These are phyloP conservation scores for Rhizopus sp. DNA, from an alignment of 371 early-diverging fungal genomes.

Conservation along the genomic window DNA sequence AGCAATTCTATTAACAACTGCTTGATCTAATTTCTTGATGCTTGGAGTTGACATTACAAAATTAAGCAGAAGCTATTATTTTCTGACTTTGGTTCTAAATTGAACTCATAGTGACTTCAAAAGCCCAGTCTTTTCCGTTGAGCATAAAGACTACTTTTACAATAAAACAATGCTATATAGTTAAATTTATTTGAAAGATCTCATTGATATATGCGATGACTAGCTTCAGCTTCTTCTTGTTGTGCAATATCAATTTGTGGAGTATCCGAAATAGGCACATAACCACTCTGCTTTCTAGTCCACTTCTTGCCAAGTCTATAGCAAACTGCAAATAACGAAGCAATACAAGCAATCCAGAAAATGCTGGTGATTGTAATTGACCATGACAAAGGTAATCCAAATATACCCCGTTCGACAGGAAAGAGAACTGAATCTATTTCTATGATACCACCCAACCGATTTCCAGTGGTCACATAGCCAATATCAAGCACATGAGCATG, in stretches of 20 bases:
- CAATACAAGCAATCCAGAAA: constrained; percentile 1
- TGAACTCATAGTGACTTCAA: too few relatives aligned
- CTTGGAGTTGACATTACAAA: constrained; percentile 18
- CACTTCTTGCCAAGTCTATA: constrained; percentile 13
- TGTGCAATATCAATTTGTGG: constrained; percentile 1
- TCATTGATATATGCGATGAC: too few relatives aligned
- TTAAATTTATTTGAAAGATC: too few relatives aligned
- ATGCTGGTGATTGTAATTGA: constrained; percentile 21
- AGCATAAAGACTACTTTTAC: too few relatives aligned
- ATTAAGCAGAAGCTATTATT: too few relatives aligned
- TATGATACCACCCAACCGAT: constrained; percentile 38
- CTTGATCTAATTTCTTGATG: constrained; percentile 72
- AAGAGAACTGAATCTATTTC: constrained; percentile 42
- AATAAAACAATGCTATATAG: too few relatives aligned
- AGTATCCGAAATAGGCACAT: constrained; percentile 17
- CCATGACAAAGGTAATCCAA: constrained; percentile 44
- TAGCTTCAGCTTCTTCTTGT: constrained; percentile 1
- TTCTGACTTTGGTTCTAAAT: too few relatives aligned
- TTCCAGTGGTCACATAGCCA: constrained; percentile 26
- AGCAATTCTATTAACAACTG: constrained; percentile 92
- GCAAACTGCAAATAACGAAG: constrained; percentile 1
- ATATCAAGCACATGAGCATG: constrained; percentile 33
- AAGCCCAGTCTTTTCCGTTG: too few relatives aligned
- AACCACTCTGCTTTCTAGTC: constrained; percentile 20
- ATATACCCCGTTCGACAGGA: constrained; percentile 38